Evolutionary conservation across 2,329 filamentous ascomycete species (phyloP).

Genomic region (Diaporthe citriasiana): DNA sequence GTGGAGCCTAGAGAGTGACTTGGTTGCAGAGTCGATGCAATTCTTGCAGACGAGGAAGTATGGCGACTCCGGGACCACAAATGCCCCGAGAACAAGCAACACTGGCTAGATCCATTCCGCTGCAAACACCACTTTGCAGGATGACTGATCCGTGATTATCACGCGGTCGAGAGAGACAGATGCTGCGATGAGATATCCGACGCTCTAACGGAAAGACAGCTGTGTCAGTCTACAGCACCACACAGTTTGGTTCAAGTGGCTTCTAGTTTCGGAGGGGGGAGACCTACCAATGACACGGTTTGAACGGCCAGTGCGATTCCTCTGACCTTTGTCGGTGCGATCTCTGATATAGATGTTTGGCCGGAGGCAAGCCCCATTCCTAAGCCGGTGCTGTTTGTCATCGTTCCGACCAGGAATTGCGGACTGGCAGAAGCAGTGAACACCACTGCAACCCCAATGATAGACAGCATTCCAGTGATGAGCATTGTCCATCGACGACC

Average conservation of each 20-base stretch:
- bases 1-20: background rate
- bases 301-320: slow-evolving; percentile 23
- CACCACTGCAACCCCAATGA: slow-evolving; percentile 21
- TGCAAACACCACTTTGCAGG: slow-evolving; percentile 32
- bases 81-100: slow-evolving; percentile 42
- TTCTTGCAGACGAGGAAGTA: slow-evolving; percentile 62
- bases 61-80: slow-evolving; percentile 51
- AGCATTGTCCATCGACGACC: slow-evolving; percentile 28
- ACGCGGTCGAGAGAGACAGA: slow-evolving; percentile 29
- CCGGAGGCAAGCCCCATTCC: slow-evolving; percentile 22
- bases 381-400: slow-evolving; percentile 19
- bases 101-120: slow-evolving; percentile 32
- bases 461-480: slow-evolving; percentile 14
- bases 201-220: background rate
- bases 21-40: background rate
- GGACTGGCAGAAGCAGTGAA: slow-evolving; percentile 12
- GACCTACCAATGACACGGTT: slow-evolving; percentile 26
- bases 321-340: slow-evolving; percentile 32
- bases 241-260: too few species aligned
- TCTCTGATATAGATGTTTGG: slow-evolving; percentile 35
- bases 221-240: background rate
- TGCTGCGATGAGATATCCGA: slow-evolving; percentile 35
- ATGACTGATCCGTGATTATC: slow-evolving; percentile 32
- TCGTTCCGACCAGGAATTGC: slow-evolving; percentile 24
- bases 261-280: accelerated